These are phyloP conservation scores for Starmera caribaea DNA, from an alignment of 805 yeast genomes.

Conservation along the genomic window DNA sequence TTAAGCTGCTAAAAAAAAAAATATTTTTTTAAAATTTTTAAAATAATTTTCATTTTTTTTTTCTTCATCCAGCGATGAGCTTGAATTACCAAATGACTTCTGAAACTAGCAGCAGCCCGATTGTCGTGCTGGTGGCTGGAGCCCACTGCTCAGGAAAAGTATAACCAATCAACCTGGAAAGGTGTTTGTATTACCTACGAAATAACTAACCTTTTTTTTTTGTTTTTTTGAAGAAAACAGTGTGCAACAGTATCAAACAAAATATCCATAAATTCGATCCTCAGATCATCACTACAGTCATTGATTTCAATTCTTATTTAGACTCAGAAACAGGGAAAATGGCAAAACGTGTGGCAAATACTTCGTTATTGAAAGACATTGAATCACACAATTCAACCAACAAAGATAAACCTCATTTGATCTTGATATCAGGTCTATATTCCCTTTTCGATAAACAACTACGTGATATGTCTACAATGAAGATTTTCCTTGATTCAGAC, in stretches of 20 bases:
- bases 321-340: conserved; percentile 7
- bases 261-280: conserved; percentile 14
- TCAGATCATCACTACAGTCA: too few species aligned
- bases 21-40: too few species aligned
- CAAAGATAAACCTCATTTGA: conserved; percentile 11
- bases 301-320: conserved; percentile 37
- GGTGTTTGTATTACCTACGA: too few species aligned
- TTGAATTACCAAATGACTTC: too few species aligned
- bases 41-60: too few species aligned
- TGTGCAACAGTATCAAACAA: conserved; percentile 23
- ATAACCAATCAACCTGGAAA: too few species aligned
- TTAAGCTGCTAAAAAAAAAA: too few species aligned
- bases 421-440: conserved; percentile 68
- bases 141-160: conserved; percentile 56
- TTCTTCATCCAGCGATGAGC: too few species aligned
- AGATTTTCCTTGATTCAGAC: conserved; percentile 74
- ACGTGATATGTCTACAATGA: conserved; percentile 47
- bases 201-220: conserved; percentile 2
- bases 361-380: too few species aligned
- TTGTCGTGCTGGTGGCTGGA: conserved; percentile 46
- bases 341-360: too few species aligned
- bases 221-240: conserved; percentile 22
- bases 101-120: conserved; percentile 3
- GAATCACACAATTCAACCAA: too few species aligned
- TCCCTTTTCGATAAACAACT: conserved; percentile 59